Evolutionary conservation across 2,329 filamentous ascomycete genomes (phyloP), one percentile per base, ranked within the genome.

Genomic region (Escovopsis sp.): DNA sequence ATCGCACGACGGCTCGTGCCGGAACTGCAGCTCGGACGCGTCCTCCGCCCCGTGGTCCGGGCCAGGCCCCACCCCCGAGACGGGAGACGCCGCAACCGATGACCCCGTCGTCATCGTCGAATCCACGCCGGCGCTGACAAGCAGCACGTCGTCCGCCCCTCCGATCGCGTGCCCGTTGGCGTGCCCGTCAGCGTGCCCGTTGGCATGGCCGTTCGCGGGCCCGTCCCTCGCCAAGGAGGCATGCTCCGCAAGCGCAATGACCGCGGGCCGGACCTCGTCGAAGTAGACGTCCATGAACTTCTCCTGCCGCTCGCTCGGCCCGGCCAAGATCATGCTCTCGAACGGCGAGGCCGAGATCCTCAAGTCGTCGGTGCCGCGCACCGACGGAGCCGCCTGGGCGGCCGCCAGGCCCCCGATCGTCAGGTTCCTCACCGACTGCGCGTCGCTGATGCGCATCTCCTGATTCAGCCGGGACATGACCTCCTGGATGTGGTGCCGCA

Each of bases 281-380:
- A 71, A 72, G 45, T 73, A 73, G 2, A 68, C 61, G 3, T 61
- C 52, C 55, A 73, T 62, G n/a, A 73, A 59, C 10, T 55, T 55
- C 16, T 58, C 49, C 40, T 72, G 66, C 25, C 66, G 60, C 13
- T 65, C 58, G 18, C 69, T 66, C 0, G 66, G 62, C 11, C 58
- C 54, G 0, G 62, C 62, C 9, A 58, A 51, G 36, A 62, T 57
- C 25, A 73, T 62, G 10, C 66, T 60, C 12, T 61, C 55, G 23
- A 71, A 66, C 4, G 47, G 46, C 2, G 45, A 40, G 4, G 37
- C 33, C n/a, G 45, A 23, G 41, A 5, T 38, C 31, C 16, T 33
- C 30, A 16, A 38, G 13, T 17, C 23, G 23, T 25, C 2, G 19
- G 36, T 30, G 12, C 10, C 11, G 16, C 35, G 21, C 19, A 34